Evolutionary conservation across 306 rosid genomes (phyloP).

Genomic region (Cercis canadensis): DNA sequence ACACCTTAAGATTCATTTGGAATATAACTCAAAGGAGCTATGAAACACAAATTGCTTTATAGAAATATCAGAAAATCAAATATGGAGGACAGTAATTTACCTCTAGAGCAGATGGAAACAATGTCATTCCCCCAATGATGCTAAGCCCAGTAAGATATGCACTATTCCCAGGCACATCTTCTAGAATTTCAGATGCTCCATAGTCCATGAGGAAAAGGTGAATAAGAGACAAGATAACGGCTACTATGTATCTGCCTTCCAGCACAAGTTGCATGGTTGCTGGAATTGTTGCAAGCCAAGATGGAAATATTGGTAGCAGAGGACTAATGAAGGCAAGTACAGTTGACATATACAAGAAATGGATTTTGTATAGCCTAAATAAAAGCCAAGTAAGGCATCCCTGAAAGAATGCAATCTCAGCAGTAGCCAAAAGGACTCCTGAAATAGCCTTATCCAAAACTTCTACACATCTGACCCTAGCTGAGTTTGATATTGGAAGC

Average conservation of each 20-base stretch:
- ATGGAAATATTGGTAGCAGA: conserved; percentile 81
- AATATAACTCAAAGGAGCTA: too few species aligned
- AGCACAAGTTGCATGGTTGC: conserved; percentile 79
- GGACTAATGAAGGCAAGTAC: conserved; percentile 81
- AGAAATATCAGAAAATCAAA: conserved; percentile 12
- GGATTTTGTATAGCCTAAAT: conserved; percentile 73
- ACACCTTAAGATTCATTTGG: background rate
- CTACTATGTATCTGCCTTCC: conserved; percentile 82
- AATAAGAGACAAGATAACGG: conserved; percentile 54
- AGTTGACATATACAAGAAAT: conserved; percentile 91
- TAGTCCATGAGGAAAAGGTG: conserved; percentile 90
- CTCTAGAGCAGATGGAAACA: conserved; percentile 94
- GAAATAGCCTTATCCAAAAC: conserved; percentile 95
- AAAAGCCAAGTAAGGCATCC: conserved; percentile 97
- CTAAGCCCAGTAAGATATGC: conserved; percentile 91
- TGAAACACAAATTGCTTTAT: too few species aligned
- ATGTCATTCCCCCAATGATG: conserved; percentile 96
- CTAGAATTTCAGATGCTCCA: conserved; percentile 80
- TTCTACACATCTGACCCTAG: conserved; percentile 82
- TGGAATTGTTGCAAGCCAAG: conserved; percentile 82
- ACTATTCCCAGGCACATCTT: conserved; percentile 89
- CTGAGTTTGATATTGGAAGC: conserved; percentile 73
- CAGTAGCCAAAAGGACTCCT: conserved; percentile 86
- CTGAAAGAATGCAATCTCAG: conserved; percentile 84
- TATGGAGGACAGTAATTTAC: too few species aligned